phyloP scores from a whole-genome alignment of 164 flowering plant genomes.

The Brasenia schreberi region DNA sequence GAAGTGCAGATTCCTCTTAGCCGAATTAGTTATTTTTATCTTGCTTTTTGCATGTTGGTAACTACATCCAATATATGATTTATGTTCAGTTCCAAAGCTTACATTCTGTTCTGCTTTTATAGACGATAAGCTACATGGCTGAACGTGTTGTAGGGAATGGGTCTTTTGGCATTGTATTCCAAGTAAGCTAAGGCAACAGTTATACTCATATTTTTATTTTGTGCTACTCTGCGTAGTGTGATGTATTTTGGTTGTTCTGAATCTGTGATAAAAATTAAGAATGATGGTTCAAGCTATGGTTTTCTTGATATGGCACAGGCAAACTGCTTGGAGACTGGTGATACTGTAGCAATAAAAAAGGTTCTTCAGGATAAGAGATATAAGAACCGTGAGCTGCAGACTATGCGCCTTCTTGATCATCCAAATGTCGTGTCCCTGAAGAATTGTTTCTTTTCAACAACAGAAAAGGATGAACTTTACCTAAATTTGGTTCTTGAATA shows the following conservation, averaged over 20 bases:
- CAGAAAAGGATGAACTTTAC: slow-evolving; percentile 49
- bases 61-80: neutral
- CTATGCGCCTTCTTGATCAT: slow-evolving; percentile 58
- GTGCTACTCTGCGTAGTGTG: neutral
- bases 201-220: slow-evolving; percentile 1
- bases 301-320: slow-evolving; percentile 25
- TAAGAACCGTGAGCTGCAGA: slow-evolving; percentile 72
- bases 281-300: too few relatives aligned
- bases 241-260: neutral
- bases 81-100: neutral
- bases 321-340: slow-evolving; percentile 64
- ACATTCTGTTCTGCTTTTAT: slow-evolving; percentile 1
- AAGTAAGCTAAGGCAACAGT: slow-evolving; percentile 33
- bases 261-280: too few relatives aligned
- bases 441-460: slow-evolving; percentile 62
- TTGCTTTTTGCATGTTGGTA: too few relatives aligned
- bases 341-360: too few relatives aligned
- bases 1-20: neutral
- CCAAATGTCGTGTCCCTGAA: slow-evolving; percentile 47
- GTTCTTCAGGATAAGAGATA: slow-evolving; percentile 71
- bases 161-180: slow-evolving; percentile 60
- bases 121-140: slow-evolving; percentile 66
- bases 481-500: slow-evolving; percentile 54
- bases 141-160: slow-evolving; percentile 63
- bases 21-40: too few relatives aligned